These are phyloP conservation scores for Ganoderma resinaceum DNA, from an alignment of 1,284 basidiomycete genomes.

Conservation along the genomic window DNA sequence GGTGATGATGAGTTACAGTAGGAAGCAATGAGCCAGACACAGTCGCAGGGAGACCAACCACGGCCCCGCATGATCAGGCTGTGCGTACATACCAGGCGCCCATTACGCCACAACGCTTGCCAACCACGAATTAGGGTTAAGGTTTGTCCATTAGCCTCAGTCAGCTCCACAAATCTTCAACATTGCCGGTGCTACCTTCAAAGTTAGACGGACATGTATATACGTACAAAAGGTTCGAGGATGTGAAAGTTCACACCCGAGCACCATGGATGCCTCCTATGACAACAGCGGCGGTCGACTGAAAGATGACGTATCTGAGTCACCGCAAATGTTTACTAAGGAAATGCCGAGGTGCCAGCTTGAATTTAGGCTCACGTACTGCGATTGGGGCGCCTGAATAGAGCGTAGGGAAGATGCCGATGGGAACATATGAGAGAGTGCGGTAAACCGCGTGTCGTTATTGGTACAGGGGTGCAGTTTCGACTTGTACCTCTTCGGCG, in stretches of 20 bases:
- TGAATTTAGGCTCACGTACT: not conserved
- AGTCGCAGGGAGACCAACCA: slow-evolving; percentile 1
- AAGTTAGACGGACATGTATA: not conserved
- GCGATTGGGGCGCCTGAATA: not conserved
- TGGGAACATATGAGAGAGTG: not conserved
- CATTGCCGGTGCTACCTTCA: not conserved
- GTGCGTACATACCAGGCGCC: not conserved
- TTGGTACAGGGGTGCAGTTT: not conserved
- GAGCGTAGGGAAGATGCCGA: not conserved
- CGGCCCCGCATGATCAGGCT: not conserved
- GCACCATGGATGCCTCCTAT: not conserved
- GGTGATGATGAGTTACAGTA: not conserved
- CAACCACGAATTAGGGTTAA: slow-evolving; percentile 4
- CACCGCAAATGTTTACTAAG: not conserved
- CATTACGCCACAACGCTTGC: slow-evolving; percentile 6
- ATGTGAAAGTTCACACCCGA: not conserved
- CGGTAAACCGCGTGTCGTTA: not conserved
- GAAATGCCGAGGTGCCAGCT: no score
- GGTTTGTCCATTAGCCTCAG: not conserved
- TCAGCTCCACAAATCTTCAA: not conserved
- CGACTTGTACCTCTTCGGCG: not conserved
- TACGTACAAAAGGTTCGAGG: not conserved
- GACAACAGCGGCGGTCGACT: not conserved
- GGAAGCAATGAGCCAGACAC: slow-evolving; percentile 5
- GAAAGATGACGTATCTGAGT: not conserved